phyloP scores from a whole-genome alignment of 2,329 filamentous ascomycete species.

The Aspergillus ibericus region DNA sequence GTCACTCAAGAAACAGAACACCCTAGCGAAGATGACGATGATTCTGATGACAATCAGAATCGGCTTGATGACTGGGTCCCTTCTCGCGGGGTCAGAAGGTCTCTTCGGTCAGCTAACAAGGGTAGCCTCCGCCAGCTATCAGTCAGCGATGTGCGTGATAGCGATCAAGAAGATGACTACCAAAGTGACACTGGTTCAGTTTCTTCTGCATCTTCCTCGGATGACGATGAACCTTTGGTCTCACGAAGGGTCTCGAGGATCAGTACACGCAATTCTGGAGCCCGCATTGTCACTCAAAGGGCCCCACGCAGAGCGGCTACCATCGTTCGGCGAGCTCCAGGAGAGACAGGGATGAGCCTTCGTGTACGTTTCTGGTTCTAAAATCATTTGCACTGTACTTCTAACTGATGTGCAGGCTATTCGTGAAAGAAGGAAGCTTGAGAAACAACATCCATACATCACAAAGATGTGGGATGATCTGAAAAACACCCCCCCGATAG shows the following conservation, averaged over 20 bases:
- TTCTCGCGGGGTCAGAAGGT: constrained; percentile 13
- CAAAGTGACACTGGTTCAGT: constrained; percentile 15
- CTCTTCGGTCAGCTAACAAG: constrained; percentile 12
- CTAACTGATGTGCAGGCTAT: constrained; percentile 36
- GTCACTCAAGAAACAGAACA: constrained; percentile 25
- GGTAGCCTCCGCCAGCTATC: constrained; percentile 15
- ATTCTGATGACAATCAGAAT: constrained; percentile 16
- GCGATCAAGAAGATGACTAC: constrained; percentile 20
- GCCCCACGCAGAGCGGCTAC: background rate
- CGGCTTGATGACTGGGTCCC: constrained; percentile 17
- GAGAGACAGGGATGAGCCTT: constrained; percentile 21
- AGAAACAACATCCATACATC: constrained; percentile 74
- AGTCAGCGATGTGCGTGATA: constrained; percentile 14
- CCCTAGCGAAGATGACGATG: constrained; percentile 19
- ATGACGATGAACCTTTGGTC: constrained; percentile 20
- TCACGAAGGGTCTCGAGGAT: constrained; percentile 6
- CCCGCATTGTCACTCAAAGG: constrained; percentile 1
- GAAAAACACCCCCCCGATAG: constrained; percentile 65
- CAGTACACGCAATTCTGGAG: background rate
- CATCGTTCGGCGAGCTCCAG: background rate
- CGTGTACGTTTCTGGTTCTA: constrained; percentile 31
- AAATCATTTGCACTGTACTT: constrained; percentile 26
- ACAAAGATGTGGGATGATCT: constrained; percentile 82
- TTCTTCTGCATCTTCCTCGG: constrained; percentile 11
- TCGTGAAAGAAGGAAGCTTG: constrained; percentile 66